Conservation (phyloP, 2,329 filamentous ascomycete genomes). For the Ascochyta rabiei region DNA sequence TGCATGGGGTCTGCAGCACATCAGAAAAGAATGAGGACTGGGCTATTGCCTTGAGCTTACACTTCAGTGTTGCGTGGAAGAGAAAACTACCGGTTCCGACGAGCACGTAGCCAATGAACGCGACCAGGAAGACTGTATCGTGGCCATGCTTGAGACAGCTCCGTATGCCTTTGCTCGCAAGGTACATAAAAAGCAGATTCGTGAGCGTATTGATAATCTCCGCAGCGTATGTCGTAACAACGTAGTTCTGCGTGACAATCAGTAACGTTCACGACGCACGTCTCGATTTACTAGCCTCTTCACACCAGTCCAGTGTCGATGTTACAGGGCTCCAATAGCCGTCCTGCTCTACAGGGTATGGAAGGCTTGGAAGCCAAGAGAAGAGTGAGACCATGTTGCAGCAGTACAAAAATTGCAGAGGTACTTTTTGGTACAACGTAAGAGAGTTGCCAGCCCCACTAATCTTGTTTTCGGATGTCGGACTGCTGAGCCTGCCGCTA, state of each 20-base stretch:
- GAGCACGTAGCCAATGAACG: conserved; percentile 66
- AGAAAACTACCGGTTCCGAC: conserved; percentile 67
- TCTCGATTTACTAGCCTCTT: conserved; percentile 63
- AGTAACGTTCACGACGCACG: neutral
- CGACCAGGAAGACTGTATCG: conserved; percentile 74
- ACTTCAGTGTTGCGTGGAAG: conserved; percentile 69
- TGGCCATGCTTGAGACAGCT: conserved; percentile 76
- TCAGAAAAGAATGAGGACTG: conserved; percentile 56
- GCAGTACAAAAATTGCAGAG: neutral
- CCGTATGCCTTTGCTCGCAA: conserved; percentile 75
- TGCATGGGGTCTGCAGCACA: conserved; percentile 68
- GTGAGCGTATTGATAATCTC: conserved; percentile 82
- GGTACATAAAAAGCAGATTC: conserved; percentile 79
- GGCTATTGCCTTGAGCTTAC: conserved; percentile 45
- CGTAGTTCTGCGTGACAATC: conserved; percentile 65
- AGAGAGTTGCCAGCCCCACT: conserved; percentile 3
- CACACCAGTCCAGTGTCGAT: conserved; percentile 78
- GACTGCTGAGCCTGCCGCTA: conserved; percentile 19
- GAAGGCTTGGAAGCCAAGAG: conserved; percentile 51
- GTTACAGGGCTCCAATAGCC: conserved; percentile 75
- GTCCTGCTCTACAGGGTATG: conserved; percentile 58
- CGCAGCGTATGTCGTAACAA: conserved; percentile 75
- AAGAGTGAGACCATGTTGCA: conserved; percentile 40
- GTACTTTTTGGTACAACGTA: neutral
- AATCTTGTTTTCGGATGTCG: conserved; percentile 23